Evolutionary conservation across 805 yeast species (phyloP), one percentile per base, ranked within the genome.

Genomic region (Yamadazyma olivae): DNA sequence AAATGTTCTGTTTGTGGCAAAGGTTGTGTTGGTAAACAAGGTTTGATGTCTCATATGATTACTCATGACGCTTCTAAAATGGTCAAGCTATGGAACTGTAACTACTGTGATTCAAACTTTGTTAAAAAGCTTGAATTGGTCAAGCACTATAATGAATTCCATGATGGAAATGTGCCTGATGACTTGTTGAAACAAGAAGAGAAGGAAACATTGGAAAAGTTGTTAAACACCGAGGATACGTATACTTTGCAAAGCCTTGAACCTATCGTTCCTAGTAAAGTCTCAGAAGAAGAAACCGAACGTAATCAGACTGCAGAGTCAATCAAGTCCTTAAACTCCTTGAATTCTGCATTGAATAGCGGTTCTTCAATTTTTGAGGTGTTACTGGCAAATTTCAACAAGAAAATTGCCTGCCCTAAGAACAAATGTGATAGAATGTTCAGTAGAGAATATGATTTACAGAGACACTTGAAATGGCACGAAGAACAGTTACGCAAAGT

Each of bases 1-100:
- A 67, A 64, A 29, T 87, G 95, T 61, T 48, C 57, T 0, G 46
- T 75, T 1, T 89, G 96, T 65, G 78, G 77, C 5, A 80, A 77
- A 53, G 77, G 73, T 6, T 83, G 89, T 63, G 81, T 83, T 8
- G 95, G 95, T 19, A 76, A 73, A 30, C 66, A 70, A 18, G 93
- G 89, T 43, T 57, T 88, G 33, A 60, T 70, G 13, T 77, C 81
- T 65, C 96, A 90, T 54, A 78, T 83, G 88, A 58, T 70, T 29
- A 49, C 52, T 6, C 96, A 89, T 56, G 79, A 80, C 45, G 77
- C 71, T 4, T 49, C 52, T 2, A 64, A 67, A 13, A 70, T 67
- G 9, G 59, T 70, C n/a, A 77, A 71, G 43, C 59, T 77, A 26
- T 85, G 95, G 91, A 73, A 72, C 38, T 87, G 95, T 59, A 54